These are phyloP conservation scores for Bruguiera parviflora DNA, from an alignment of 345 rosid species.

Conservation along the genomic window DNA sequence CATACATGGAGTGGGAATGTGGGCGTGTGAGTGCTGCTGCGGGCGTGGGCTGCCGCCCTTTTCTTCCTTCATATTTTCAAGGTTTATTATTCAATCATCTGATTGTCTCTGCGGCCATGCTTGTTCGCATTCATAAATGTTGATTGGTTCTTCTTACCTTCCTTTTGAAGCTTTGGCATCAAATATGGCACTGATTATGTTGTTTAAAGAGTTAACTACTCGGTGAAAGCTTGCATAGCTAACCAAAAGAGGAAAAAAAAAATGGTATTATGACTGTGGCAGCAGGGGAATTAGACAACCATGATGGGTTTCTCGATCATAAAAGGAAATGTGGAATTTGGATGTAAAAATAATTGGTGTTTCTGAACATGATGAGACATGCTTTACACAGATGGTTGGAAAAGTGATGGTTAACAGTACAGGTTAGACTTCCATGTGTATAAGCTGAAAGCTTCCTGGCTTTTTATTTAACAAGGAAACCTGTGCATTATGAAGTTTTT, in stretches of 20 bases:
- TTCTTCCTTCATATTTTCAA: conserved; percentile 21
- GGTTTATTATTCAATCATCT: conserved; percentile 30
- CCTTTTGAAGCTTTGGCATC: background rate
- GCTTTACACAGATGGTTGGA: background rate
- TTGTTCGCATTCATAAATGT: background rate
- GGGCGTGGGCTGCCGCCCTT: conserved; percentile 15
- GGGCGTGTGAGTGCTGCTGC: conserved; percentile 72
- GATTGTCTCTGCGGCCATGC: background rate
- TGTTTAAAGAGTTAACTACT: too few species aligned
- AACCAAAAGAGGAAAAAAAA: too few species aligned
- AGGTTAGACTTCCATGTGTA: background rate
- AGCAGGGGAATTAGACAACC: too few species aligned
- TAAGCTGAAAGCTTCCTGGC: too few species aligned
- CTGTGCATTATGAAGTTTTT: background rate
- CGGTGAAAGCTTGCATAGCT: too few species aligned
- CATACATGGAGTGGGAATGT: conserved; percentile 67
- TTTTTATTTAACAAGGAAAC: background rate
- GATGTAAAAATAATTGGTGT: too few species aligned
- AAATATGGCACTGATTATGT: too few species aligned
- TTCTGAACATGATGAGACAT: too few species aligned
- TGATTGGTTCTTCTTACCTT: background rate
- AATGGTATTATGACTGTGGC: too few species aligned
- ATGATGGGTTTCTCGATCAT: too few species aligned
- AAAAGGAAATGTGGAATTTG: too few species aligned
- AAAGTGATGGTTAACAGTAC: background rate